Conservation (phyloP, 2,329 filamentous ascomycete species). For the Paramyrothecium sp. region DNA sequence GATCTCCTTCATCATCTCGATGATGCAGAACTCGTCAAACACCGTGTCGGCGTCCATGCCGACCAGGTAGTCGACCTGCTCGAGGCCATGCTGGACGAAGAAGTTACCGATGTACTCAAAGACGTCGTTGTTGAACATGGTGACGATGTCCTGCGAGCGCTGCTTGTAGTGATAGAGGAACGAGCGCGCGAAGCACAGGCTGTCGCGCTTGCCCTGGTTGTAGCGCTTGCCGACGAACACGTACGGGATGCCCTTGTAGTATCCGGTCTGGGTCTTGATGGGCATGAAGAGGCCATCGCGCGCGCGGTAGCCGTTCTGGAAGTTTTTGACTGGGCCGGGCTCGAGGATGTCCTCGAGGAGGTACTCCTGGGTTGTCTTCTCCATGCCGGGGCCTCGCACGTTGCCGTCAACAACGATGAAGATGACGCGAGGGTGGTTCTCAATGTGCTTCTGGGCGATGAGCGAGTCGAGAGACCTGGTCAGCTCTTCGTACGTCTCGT, state of each 20-base stretch:
- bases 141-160: conserved; percentile 37
- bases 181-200: conserved; percentile 46
- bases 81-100: conserved; percentile 34
- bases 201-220: conserved; percentile 50
- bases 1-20: conserved; percentile 40
- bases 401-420: conserved; percentile 49
- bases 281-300: conserved; percentile 46
- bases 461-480: conserved; percentile 44
- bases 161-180: conserved; percentile 47
- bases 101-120: conserved; percentile 38
- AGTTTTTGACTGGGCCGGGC: conserved; percentile 26
- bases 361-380: conserved; percentile 46
- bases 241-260: conserved; percentile 44
- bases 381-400: conserved; percentile 43
- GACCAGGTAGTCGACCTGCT: conserved; percentile 38
- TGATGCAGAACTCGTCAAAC: conserved; percentile 42
- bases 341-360: conserved; percentile 45
- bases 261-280: conserved; percentile 39
- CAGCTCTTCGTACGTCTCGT: conserved; percentile 43
- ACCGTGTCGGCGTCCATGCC: conserved; percentile 50
- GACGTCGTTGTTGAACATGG: conserved; percentile 44
- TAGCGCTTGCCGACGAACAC: conserved; percentile 47
- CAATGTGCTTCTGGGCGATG: conserved; percentile 40
- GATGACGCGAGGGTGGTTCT: conserved; percentile 38
- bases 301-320: conserved; percentile 43